Evolutionary conservation across 1,284 basidiomycete species (phyloP), one percentile per base, ranked within the genome.

Genomic region (Binderoboletus segoi): DNA sequence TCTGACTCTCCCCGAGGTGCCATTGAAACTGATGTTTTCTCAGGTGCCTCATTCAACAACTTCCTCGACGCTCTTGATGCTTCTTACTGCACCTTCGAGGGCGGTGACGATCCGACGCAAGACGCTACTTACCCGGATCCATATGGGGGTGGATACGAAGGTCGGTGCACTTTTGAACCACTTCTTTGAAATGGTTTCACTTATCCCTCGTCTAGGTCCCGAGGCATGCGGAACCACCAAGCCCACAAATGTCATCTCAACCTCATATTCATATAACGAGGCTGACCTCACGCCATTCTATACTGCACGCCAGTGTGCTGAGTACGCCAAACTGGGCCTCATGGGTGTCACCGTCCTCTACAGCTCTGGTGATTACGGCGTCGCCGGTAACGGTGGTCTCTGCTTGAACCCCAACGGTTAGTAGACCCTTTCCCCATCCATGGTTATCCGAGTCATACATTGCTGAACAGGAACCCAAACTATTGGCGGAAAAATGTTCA

Each of bases 51-150:
- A 1, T 80, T 80, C 58, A 73, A 80, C 64, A 80, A 80, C 60
- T 73, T 77, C 56, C 75, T 83, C 10, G 81, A 84, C 60, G 77
- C 78, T 4, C 61, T 79, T 3, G 82, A 82, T 54, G 75, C 62
- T 10, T 70, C 73, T 13, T 84, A 75, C 64, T 83, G 82, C 54
- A 74, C 70, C 0, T 80, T 73, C 50, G 75, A 78, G 51, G 79
- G 79, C 1, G 78, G 79, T 13, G 78, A 83, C 41, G 73, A 78
- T 58, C 71, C 75, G 12, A 62, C 37, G 20, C 53, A 61, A 35
- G 75, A 82, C 51, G 68, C 68, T 13, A 67, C 73, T 53, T 82
- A 82, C 57, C 82, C 81, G 8, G 79, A 82, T 58, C 60, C 68
- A 1, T 47, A 59, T 23, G 61, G 59, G 0, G 73, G 72, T 18